These are phyloP conservation scores for Senecio squalidus DNA, from an alignment of 140 eudicot species.

Conservation along the genomic window DNA sequence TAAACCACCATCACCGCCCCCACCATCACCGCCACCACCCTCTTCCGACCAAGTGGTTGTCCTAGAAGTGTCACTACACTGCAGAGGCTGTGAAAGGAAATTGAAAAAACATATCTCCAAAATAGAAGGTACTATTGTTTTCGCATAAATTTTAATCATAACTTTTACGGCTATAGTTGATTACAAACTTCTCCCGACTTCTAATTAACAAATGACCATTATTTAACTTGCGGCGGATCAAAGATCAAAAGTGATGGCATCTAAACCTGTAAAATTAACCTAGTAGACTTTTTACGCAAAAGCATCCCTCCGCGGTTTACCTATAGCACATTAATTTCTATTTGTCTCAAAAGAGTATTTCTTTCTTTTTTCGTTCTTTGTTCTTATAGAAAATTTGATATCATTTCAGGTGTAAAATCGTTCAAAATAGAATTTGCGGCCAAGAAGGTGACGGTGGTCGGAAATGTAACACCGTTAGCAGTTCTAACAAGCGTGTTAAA, in stretches of 20 bases:
- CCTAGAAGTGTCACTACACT: slow-evolving; percentile 87
- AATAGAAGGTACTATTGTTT: slow-evolving; percentile 53
- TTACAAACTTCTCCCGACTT: neutral
- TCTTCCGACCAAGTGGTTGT: slow-evolving; percentile 73
- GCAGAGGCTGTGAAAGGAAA: slow-evolving; percentile 96
- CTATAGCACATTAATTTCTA: too few relatives aligned
- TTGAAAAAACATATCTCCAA: slow-evolving; percentile 86
- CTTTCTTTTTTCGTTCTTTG: neutral
- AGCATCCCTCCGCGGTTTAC: too few relatives aligned
- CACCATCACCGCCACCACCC: slow-evolving; percentile 9
- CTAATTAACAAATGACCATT: neutral
- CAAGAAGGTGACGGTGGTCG: slow-evolving; percentile 79
- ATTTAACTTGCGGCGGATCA: too few relatives aligned
- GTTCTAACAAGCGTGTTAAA: slow-evolving; percentile 82
- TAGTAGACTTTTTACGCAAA: too few relatives aligned
- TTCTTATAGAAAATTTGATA: neutral
- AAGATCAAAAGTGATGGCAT: too few relatives aligned
- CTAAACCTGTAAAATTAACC: too few relatives aligned
- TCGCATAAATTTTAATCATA: too few relatives aligned
- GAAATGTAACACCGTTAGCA: slow-evolving; percentile 71
- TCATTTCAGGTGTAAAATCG: slow-evolving; percentile 63
- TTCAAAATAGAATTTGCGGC: slow-evolving; percentile 87
- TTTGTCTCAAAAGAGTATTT: too few relatives aligned
- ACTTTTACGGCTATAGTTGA: neutral
- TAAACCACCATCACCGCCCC: slow-evolving; percentile 12